Base-by-base conservation (phyloP, 139 green algal genomes). In the Marvania coccoides region DNA sequence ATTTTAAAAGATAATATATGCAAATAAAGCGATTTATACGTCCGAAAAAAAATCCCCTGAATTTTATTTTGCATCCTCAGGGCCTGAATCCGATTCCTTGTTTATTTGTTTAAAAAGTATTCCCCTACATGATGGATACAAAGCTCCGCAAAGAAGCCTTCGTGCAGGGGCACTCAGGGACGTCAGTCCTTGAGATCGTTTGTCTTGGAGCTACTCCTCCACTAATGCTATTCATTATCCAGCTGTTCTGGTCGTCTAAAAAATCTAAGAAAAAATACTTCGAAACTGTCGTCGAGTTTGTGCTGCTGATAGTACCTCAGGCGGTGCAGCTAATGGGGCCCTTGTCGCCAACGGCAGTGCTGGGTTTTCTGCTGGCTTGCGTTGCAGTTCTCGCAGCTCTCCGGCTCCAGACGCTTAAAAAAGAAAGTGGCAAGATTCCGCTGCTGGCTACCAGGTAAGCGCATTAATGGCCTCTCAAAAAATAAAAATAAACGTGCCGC, bases 61-160 rank as follows among this genome's bases (percentile, higher is more conserved):
- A n/a, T n/a, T n/a, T n/a, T n/a, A n/a, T n/a, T n/a, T n/a, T n/a
- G n/a, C n/a, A n/a, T n/a, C n/a, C n/a, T n/a, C n/a, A n/a, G n/a
- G n/a, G n/a, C n/a, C n/a, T n/a, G n/a, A n/a, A n/a, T n/a, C n/a
- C n/a, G n/a, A n/a, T n/a, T n/a, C n/a, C n/a, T n/a, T n/a, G n/a
- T n/a, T n/a, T n/a, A n/a, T n/a, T n/a, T n/a, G n/a, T n/a, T n/a
- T n/a, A n/a, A n/a, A n/a, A n/a, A n/a, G n/a, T n/a, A n/a, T n/a
- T n/a, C n/a, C n/a, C n/a, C n/a, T n/a, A n/a, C n/a, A 62, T 61
- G 63, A 5, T 28, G 2, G 40, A 28, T 2, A 4, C 53, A 26
- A 29, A 46, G 1, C 9, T 66, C 19, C 24, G 55, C 6, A 92
- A 88, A 56, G 85, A 91, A 60, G 68, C 38, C 0, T 91, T 92